Evolutionary conservation across 257 asterid species (phyloP).

Genomic region (Lithospermum erythrorhizon): DNA sequence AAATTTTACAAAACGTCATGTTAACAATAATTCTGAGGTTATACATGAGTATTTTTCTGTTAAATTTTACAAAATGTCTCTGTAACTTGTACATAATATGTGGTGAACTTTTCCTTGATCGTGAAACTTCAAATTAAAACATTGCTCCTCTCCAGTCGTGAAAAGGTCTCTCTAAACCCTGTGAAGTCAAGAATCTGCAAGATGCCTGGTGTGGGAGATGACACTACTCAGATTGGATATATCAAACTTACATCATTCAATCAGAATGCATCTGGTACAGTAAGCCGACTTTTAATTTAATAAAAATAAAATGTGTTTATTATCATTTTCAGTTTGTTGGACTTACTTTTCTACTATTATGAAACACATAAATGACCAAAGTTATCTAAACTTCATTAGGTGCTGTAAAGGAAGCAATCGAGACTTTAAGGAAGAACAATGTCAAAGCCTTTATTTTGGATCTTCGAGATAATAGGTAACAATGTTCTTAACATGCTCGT

Average conservation of each 20-base stretch:
- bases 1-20: not conserved
- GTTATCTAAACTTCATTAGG: conserved; percentile 28
- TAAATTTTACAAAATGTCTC: not conserved
- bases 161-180: conserved; percentile 70
- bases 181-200: conserved; percentile 88
- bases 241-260: conserved; percentile 87
- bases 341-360: too few relatives aligned
- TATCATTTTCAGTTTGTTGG: too few relatives aligned
- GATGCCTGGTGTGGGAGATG: conserved; percentile 45
- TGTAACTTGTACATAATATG: not conserved
- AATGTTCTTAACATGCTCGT: conserved; percentile 15
- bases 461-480: conserved; percentile 93
- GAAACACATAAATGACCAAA: too few relatives aligned
- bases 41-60: not conserved
- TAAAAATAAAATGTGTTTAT: not conserved
- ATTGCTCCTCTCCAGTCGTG: conserved; percentile 57
- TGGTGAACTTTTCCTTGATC: conserved; percentile 1
- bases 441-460: conserved; percentile 81
- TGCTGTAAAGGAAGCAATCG: conserved; percentile 84
- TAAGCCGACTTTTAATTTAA: not conserved
- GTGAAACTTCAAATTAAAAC: conserved; percentile 9
- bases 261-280: conserved; percentile 88
- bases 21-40: not conserved
- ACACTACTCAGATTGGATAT: conserved; percentile 69
- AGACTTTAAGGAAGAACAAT: conserved; percentile 62